A percentile compares a stretch with the other conserved stretches of the same genome.
These are phyloP conservation scores for Brasenia schreberi DNA, from an alignment of 164 flowering plant species.

Conservation along the genomic window DNA sequence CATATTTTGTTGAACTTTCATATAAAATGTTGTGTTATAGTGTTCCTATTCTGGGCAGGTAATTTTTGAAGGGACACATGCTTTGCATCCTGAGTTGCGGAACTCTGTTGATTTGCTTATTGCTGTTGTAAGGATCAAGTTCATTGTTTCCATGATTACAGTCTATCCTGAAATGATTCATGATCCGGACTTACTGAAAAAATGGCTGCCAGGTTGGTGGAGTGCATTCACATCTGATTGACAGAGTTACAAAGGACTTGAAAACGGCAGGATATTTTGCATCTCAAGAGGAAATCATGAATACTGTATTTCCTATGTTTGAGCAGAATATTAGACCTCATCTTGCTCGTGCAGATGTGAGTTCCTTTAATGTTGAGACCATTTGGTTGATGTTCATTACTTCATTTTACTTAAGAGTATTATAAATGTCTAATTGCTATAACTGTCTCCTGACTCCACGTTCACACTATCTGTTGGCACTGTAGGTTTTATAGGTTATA, in stretches of 20 bases:
- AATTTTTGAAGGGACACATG: conserved; percentile 96
- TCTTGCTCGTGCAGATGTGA: conserved; percentile 98
- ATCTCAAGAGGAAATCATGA: conserved; percentile 93
- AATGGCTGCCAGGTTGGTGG: conserved; percentile 72
- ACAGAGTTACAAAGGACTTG: conserved; percentile 97
- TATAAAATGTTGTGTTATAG: too few species aligned
- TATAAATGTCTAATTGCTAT: not conserved
- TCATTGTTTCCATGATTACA: conserved; percentile 2
- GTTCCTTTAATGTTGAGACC: conserved; percentile 16
- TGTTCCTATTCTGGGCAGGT: conserved; percentile 27
- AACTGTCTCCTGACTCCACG: not conserved
- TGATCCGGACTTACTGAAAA: too few species aligned
- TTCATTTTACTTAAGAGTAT: not conserved
- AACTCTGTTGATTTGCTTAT: conserved; percentile 87
- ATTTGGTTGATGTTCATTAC: not conserved
- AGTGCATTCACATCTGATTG: conserved; percentile 93
- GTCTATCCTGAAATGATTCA: too few species aligned
- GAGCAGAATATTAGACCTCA: conserved; percentile 97
- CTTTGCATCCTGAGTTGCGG: conserved; percentile 89
- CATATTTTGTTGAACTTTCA: too few species aligned
- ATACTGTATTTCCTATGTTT: conserved; percentile 93
- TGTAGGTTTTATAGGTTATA: too few species aligned
- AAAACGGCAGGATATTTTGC: conserved; percentile 61
- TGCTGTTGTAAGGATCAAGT: conserved; percentile 77
- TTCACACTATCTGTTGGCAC: not conserved